Evolutionary conservation across 192 early-diverging fungal species (phyloP), one percentile per base, ranked within the genome.

Genomic region (Mortierella alpina): DNA sequence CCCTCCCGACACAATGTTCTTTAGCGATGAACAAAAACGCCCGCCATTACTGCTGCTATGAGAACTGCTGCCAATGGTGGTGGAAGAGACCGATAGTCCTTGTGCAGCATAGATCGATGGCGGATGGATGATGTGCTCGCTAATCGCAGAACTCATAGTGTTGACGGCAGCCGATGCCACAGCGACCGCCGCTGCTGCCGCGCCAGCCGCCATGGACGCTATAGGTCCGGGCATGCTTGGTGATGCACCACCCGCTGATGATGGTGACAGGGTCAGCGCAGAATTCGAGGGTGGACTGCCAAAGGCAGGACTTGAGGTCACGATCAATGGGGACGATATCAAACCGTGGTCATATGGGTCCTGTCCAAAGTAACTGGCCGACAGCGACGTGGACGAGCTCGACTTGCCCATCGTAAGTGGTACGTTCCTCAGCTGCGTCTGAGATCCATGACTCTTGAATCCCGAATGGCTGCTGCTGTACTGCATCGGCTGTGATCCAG

Each of bases 61-160:
- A 41, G 0, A 7, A 42, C 45, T 59, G 39, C 58, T 56, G 41
- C 69, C 59, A 14, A 4, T 60, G 20, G 31, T 31, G 31, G 31
- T 31, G 31, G 31, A 31, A 1, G 57, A 48, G 10, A n/a, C 22
- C 18, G 45, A 50, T 6, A 44, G 22, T n/a, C 9, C 20, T 15
- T 61, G 63, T 0, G 63, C 63, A 31, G 76, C 69, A 52, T 61
- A 59, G 49, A 67, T 50, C 22, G 77, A 66, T 0, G 69, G 70
- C 9, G 51, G 70, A 52, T 60, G 59, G 4, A 79, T 31, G 31
- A 31, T 79, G 23, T 79, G 76, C 7, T 72, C 77, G 17, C 46
- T 65, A 22, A 80, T 72, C 1, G 70, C 70, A n/a, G 77, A 72
- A 23, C 70, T 66, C 18, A 79, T 53, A 13, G 76, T 79, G 44